Percentiles rank a stretch among this genome's conserved stretches.
Conservation (phyloP, 1,139 yeast species). For the Eremothecium coryli region DNA sequence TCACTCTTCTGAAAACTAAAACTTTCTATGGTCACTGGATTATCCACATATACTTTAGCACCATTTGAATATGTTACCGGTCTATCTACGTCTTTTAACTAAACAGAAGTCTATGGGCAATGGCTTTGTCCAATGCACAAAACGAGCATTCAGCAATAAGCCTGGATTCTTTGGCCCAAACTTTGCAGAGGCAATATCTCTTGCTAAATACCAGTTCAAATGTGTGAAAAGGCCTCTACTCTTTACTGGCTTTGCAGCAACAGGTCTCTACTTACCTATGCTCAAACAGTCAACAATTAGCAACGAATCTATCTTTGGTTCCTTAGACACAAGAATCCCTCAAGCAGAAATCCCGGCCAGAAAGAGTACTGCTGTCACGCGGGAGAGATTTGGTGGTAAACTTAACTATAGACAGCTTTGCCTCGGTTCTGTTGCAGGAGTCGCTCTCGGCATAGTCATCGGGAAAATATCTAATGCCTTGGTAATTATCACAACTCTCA, state of each 20-base stretch:
- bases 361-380: conserved; percentile 4
- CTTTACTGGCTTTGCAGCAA: neutral
- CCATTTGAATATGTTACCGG: too few relatives aligned
- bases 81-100: too few relatives aligned
- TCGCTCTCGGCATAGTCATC: conserved; percentile 16
- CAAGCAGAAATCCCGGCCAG: neutral
- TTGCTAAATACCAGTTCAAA: too few relatives aligned
- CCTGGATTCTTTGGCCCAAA: too few relatives aligned
- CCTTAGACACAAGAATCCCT: conserved; percentile 8
- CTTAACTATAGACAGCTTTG: conserved; percentile 21
- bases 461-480: conserved; percentile 18
- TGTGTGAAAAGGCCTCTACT: too few relatives aligned
- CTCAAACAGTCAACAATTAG: conserved; percentile 8
- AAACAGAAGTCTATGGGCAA: too few relatives aligned
- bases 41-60: too few relatives aligned
- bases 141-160: too few relatives aligned
- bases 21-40: too few relatives aligned
- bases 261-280: neutral
- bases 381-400: conserved; percentile 24
- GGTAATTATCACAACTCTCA: conserved; percentile 14
- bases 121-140: too few relatives aligned
- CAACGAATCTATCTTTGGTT: conserved; percentile 17
- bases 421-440: conserved; percentile 21
- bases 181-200: too few relatives aligned
- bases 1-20: too few relatives aligned